phyloP scores from a whole-genome alignment of 768 basidiomycete genomes.

The Dentipellis sp. region DNA sequence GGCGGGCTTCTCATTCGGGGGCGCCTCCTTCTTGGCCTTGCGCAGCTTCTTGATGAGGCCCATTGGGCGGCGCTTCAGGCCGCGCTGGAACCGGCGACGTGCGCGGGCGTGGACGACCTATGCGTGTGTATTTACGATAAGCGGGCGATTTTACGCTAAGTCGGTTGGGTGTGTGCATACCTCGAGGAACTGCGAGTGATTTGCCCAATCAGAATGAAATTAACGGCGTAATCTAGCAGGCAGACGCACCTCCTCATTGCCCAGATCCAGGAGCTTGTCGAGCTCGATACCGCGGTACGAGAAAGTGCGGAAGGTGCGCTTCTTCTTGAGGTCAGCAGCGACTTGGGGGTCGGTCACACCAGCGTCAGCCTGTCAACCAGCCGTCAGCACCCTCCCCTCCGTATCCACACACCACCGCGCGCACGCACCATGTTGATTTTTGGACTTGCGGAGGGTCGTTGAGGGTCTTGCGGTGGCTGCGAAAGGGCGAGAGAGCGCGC shows the following conservation, averaged over 20 bases:
- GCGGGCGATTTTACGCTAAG: background rate
- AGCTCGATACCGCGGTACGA: constrained; percentile 98
- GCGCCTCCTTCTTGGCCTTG: constrained; percentile 99
- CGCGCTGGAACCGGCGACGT: constrained; percentile 96
- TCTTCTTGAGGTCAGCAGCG: constrained; percentile 98
- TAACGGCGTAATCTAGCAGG: background rate
- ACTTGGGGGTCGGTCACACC: constrained; percentile 82
- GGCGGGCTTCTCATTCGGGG: constrained; percentile 96
- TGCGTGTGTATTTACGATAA: background rate
- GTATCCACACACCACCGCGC: too few relatives aligned
- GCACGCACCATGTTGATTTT: constrained; percentile 14
- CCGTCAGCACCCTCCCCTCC: background rate
- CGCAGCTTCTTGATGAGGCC: constrained; percentile 99
- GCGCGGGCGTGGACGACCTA: constrained; percentile 96
- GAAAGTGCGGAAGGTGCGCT: constrained; percentile 97
- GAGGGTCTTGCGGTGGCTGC: constrained; percentile 10
- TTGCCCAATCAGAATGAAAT: constrained; percentile 2
- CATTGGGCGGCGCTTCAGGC: constrained; percentile 97
- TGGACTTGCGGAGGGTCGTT: background rate
- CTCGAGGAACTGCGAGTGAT: constrained; percentile 56
- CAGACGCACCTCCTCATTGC: constrained; percentile 82
- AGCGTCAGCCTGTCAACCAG: constrained; percentile 56
- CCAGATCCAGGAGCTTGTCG: constrained; percentile 94
- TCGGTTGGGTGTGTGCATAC: constrained; percentile 33
- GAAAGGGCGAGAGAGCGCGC: background rate